Base-by-base conservation (phyloP, 768 basidiomycete genomes). In the Leccinum subgranulosum region DNA sequence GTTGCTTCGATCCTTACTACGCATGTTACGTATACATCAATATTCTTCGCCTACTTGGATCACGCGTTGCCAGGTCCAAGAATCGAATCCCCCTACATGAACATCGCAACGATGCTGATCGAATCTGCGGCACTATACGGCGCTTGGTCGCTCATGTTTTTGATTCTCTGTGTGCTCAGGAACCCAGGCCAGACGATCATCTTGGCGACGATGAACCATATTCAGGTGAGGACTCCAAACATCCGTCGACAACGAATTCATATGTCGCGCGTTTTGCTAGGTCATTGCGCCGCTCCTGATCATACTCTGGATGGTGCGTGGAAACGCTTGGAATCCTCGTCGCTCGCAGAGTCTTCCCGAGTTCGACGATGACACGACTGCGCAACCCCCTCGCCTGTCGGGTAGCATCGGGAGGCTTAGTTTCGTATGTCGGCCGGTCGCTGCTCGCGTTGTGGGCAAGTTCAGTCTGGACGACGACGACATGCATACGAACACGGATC, bases 271-370 rank as follows among this genome's bases (percentile, higher is more conserved):
- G 36, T 34, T 7, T 14, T 39, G 17, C 36, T 14, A 68, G 67
- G 68, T 65, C 11, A 70, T 68, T 8, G 63, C 67, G 4, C 63
- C 67, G 2, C 49, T 70, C 28, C 36, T 70, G 59, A 68, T 70
- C 33, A 65, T 70, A 6, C 61, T 70, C 43, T 60, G 67, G 63
- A 57, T 59, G 23, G 58, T 59, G 19, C 63, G 67, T 19, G 67
- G 66, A 4, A 58, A 58, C 33, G 58, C 66, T 1, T 69, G 68
- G 68, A 33, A 48, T 39, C n/a, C 21, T 14, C 43, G 21, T 3
- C 5, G 15, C 7, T 3, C 6, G 53, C 52, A 52, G 41, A 55
- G 9, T 25, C 25, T 15, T 3, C 49, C 7, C 47, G 51, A 53
- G 0, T 6, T 14, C 19, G 45, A 25, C 15, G 51, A 33, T 6